Percentiles rank a stretch among this genome's conserved stretches.
Conservation (phyloP, 768 basidiomycete species). For the Hypsizygus marmoreus region DNA sequence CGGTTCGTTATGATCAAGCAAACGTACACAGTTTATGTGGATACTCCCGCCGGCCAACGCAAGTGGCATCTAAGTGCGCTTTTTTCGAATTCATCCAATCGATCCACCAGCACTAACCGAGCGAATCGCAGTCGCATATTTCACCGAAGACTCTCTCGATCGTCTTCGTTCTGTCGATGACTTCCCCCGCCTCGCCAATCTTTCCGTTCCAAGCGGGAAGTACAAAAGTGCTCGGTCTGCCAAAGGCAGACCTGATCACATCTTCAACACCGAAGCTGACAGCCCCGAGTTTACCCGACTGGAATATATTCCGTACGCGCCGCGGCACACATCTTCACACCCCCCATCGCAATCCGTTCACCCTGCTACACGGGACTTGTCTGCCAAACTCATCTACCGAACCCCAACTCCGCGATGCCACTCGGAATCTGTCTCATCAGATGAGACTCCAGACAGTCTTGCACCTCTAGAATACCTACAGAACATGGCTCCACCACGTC, state of each 20-base stretch:
- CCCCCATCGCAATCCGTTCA: conserved; percentile 18
- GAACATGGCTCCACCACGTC: conserved; percentile 60
- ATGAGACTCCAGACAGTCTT: conserved; percentile 38
- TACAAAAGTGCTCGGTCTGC: conserved; percentile 75
- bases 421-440: conserved; percentile 31
- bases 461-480: conserved; percentile 74
- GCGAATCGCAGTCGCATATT: conserved; percentile 66
- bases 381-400: conserved; percentile 5
- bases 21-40: conserved; percentile 79
- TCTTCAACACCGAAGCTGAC: conserved; percentile 46
- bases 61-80: conserved; percentile 82
- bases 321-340: conserved; percentile 22
- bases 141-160: conserved; percentile 69
- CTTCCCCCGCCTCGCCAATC: conserved; percentile 47
- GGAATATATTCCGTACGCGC: conserved; percentile 48
- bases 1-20: conserved; percentile 67
- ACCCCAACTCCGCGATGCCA: conserved; percentile 14
- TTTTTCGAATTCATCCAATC: conserved; percentile 1
- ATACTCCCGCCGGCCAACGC: conserved; percentile 63
- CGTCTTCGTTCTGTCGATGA: conserved; percentile 65
- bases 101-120: conserved; percentile 20
- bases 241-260: conserved; percentile 56
- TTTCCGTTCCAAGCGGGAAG: conserved; percentile 62
- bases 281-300: conserved; percentile 38
- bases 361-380: conserved; percentile 4